Conservation (phyloP, 371 early-diverging fungal species). For the Rhizomucor miehei region DNA sequence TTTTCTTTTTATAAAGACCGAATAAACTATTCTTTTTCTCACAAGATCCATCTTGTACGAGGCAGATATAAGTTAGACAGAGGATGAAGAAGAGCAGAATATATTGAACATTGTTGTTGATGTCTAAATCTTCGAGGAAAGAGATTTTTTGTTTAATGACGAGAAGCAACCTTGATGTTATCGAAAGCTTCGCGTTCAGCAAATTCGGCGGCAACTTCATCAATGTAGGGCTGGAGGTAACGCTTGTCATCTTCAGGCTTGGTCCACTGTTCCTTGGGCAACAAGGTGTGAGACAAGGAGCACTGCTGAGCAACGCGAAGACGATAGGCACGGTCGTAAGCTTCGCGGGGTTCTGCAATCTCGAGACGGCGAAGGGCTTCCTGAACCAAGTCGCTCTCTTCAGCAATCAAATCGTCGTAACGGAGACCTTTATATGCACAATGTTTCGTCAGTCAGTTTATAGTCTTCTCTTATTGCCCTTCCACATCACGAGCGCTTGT, state of each 20-base stretch:
- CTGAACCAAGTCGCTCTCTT: constrained; percentile 80
- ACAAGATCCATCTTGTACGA: no score
- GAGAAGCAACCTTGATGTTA: constrained; percentile 52
- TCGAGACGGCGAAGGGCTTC: constrained; percentile 89
- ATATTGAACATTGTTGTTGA: neutral
- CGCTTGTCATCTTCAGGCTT: constrained; percentile 68
- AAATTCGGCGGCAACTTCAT: constrained; percentile 80
- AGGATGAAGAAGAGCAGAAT: no score
- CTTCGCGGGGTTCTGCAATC: constrained; percentile 58
- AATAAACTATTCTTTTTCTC: no score
- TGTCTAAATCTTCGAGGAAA: neutral
- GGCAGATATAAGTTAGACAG: no score
- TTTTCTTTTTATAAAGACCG: no score
- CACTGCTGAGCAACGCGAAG: constrained; percentile 80
- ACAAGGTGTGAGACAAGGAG: constrained; percentile 67
- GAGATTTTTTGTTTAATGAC: constrained; percentile 18
- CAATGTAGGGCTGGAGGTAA: constrained; percentile 85
- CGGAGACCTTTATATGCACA: constrained; percentile 64
- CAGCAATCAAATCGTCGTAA: constrained; percentile 90
- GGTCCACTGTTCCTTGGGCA: constrained; percentile 76
- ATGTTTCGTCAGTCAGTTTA: neutral
- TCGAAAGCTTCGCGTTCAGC: constrained; percentile 79
- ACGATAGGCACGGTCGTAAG: constrained; percentile 80
- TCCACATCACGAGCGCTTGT: neutral
- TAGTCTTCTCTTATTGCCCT: neutral